Base-by-base conservation (phyloP, 176 grass and related monocot genomes). In the Eleusine indica region DNA sequence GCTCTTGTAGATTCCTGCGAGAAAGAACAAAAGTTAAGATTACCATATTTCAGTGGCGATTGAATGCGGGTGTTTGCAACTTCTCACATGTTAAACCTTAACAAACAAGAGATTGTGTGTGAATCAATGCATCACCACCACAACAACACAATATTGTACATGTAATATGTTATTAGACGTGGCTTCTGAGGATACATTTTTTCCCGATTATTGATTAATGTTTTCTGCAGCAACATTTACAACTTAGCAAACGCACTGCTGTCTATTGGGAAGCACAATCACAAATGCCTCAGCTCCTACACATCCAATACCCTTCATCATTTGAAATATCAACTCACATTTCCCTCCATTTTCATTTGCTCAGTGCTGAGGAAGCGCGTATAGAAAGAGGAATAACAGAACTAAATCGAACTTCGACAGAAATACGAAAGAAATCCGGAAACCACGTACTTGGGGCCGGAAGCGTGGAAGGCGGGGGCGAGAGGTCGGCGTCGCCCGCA, bases 1-100 rank as follows among this genome's bases (percentile, higher is more conserved):
- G 78, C 96, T 98, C 58, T 29, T 93, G 79, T 98, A 95, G 25
- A 91, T 80, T 81, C 96, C 96, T 98, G 80, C 32, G 61, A 75
- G 43, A 88, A 47, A 81, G 56, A 52, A 37, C 41, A 73, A 43
- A 6, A 16, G 69, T 54, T 67, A 72, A 68, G 38, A 75, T 15
- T 73, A 8, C 10, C 41, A 68, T 60, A 82, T 74, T 51, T 47
- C 43, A 63, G 54, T 40, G 39, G 14, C 12, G 11, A 66, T 39
- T 42, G 6, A 19, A 62, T 66, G 54, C 51, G 60, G 75, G 13
- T 40, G 51, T 42, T 51, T 29, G 53, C 64, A 70, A 10, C 38
- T 57, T 78, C 14, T 58, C 67, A 77, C 66, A 35, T 49, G 29
- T 7, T 49, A 30, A 56, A 28, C 14, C n/a, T 7, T 49, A 61